Evolutionary conservation across 2,329 filamentous ascomycete genomes (phyloP), one percentile per base, ranked within the genome.

Genomic region (Trichophyton schoenleinii): DNA sequence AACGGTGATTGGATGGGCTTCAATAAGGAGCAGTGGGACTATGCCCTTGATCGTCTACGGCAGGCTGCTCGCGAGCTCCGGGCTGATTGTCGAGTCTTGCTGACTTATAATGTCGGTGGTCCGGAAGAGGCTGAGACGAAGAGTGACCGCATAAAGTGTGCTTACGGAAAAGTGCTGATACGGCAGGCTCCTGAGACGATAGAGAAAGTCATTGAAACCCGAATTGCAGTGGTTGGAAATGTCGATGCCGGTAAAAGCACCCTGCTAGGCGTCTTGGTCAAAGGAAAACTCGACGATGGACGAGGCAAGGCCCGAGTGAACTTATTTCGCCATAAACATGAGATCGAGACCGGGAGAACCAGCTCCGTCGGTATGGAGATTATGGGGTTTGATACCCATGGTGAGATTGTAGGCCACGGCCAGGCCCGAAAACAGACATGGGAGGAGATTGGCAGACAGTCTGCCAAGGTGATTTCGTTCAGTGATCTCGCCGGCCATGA

Each of bases 341-440:
- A 99, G 75, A 88, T 97, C 46, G 94, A 99, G 75, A 94, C 89
- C 55, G 94, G 94, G 1, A 83, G 94, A 66, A 99, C 94, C 8
- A 96, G 90, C 71, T 96, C 91, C 0, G 94, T 99, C 0, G 92
- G 94, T 48, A 95, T 97, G 91, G 94, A 99, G 74, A 97, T 97
- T 64, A 91, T 97, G 87, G 94, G 94, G 1, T 99, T 96, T 68
- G 91, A 97, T 73, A 90, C 87, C 58, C 82, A 83, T 61, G 92
- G 94, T 31, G 84, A 91, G 28, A 87, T 96, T 31, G 83, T 97
- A 15, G 83, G 85, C 15, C 92, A 89, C 44, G 87, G 87, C 62
- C 88, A 91, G 1, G 92, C 91, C 0, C 84, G 94, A 72, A 89
- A 87, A 76, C 78, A 97, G 38, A 92, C 91, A 3, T 99, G 94